Base-by-base conservation (phyloP, 1,139 yeast species). In the Magnusiomyces starmeri region DNA sequence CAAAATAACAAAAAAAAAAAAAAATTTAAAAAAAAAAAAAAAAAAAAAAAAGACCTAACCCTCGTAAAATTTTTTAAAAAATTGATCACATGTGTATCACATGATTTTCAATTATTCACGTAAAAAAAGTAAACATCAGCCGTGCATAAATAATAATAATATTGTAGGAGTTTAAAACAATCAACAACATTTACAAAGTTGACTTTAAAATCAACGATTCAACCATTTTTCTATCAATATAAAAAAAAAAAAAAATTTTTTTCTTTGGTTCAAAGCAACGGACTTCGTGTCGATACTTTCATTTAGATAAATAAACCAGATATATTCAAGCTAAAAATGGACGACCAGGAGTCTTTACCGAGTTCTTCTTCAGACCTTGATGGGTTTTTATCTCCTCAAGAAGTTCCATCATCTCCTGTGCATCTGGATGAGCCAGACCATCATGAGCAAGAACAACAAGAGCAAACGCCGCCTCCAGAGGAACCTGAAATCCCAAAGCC, bases 401-500 rank as follows among this genome's bases (percentile, higher is more conserved):
- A n/a, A n/a, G n/a, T n/a, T n/a, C n/a, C n/a, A n/a, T n/a, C n/a
- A n/a, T 34, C 18, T n/a, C 18, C 39, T 4, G 10, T 16, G 10
- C 18, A n/a, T 34, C 39, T 34, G 18, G 39, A n/a, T 34, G n/a
- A n/a, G 39, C n/a, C 39, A 34, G 4, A n/a, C n/a, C n/a, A 34
- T n/a, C 39, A 34, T n/a, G 20, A 34, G 18, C 39, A 34, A n/a
- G 18, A 34, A 34, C 39, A 34, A 34, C 4, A 34, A 34, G 18
- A 34, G n/a, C 39, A 34, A 34, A 34, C 34, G 10, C 34, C 10
- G 10, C 14, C 12, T 29, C 10, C 34, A 29, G 34, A 34, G n/a
- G 18, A 32, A 18, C 18, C 7, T 22, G 26, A 20, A 10, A 59
- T 59, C 4, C 46, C 49, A 12, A 61, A 59, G 10, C 56, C 56